These are phyloP conservation scores for Chaetothyriales sp. DNA, from an alignment of 2,329 filamentous ascomycete species.

Conservation along the genomic window DNA sequence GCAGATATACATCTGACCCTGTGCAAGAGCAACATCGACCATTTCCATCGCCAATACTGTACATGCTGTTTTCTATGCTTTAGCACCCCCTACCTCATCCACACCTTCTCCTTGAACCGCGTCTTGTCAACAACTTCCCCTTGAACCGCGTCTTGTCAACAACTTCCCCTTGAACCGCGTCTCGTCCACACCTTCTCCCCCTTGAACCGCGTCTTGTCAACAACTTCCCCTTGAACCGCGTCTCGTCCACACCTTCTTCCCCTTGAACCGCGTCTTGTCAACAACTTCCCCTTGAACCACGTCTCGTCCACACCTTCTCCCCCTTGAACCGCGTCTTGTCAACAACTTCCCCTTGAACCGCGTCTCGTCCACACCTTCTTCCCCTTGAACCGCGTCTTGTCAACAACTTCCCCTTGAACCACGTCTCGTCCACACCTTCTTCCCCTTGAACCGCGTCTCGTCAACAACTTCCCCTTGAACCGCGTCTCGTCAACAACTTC, in stretches of 20 bases:
- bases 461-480: constrained; percentile 29
- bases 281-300: constrained; percentile 31
- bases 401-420: constrained; percentile 30
- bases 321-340: constrained; percentile 36
- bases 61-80: neutral
- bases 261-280: too few species aligned
- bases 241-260: constrained; percentile 24
- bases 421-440: constrained; percentile 29
- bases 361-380: constrained; percentile 26
- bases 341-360: constrained; percentile 33
- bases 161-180: constrained; percentile 34
- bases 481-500: constrained; percentile 32
- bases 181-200: constrained; percentile 28
- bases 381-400: too few species aligned
- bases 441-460: too few species aligned
- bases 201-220: constrained; percentile 34
- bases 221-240: constrained; percentile 33
- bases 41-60: too few species aligned
- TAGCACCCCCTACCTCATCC: neutral
- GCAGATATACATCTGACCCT: neutral
- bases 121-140: too few species aligned
- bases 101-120: too few species aligned
- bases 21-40: neutral
- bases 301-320: constrained; percentile 29
- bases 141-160: constrained; percentile 35